Evolutionary conservation across 2,329 filamentous ascomycete genomes (phyloP).

Genomic region (Endocalyx cinctus): DNA sequence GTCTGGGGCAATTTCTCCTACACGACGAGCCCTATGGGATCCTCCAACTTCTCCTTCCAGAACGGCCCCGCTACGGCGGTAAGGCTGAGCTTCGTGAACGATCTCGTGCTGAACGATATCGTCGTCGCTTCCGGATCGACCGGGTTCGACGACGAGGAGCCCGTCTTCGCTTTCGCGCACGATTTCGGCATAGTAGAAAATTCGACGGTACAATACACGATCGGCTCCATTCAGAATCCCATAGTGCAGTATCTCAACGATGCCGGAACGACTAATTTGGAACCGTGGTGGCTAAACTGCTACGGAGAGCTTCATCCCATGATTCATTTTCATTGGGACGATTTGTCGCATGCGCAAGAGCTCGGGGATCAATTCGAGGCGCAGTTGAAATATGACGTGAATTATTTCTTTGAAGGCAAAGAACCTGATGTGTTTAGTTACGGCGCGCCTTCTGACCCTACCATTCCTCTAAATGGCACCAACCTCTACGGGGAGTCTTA

Average conservation of each 20-base stretch:
- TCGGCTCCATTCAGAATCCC: conserved; percentile 65
- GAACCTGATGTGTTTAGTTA: conserved; percentile 46
- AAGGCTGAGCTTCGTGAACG: conserved; percentile 57
- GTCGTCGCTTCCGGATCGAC: conserved; percentile 58
- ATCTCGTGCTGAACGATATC: conserved; percentile 54
- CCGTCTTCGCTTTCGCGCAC: conserved; percentile 67
- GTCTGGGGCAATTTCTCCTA: conserved; percentile 67
- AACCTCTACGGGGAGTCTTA: conserved; percentile 19
- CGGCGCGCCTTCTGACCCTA: conserved; percentile 43
- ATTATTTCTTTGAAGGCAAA: conserved; percentile 50
- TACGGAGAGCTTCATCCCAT: conserved; percentile 54
- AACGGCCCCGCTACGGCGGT: conserved; percentile 30
- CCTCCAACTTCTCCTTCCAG: conserved; percentile 16
- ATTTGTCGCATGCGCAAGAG: conserved; percentile 54
- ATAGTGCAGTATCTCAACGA: conserved; percentile 66
- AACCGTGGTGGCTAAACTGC: conserved; percentile 67
- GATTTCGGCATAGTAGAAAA: conserved; percentile 29
- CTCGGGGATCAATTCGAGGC: conserved; percentile 62
- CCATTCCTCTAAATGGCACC: conserved; percentile 17
- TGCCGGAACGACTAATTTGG: conserved; percentile 63
- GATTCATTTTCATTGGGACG: conserved; percentile 63
- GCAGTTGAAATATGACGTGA: conserved; percentile 60
- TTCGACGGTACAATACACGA: conserved; percentile 58
- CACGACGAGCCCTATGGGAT: conserved; percentile 40
- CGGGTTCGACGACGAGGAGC: conserved; percentile 61